A percentile compares a stretch with the other conserved stretches of the same genome.
phyloP scores from a whole-genome alignment of 2,329 filamentous ascomycete species.

The Xylaria hypoxylon region DNA sequence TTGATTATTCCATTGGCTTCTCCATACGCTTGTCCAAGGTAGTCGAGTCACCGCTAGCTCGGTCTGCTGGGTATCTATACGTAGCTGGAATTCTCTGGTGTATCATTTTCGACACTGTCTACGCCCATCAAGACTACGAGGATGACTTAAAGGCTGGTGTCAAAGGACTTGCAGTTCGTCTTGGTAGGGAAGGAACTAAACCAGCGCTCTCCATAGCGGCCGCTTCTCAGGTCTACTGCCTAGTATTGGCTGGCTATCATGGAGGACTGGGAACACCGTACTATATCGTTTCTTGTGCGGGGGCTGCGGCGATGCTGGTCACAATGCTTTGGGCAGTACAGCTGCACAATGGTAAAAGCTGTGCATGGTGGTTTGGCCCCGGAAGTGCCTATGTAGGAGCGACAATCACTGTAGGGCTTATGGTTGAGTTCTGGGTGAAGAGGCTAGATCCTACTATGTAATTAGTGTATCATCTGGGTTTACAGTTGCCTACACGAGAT shows the following conservation, averaged over 20 bases:
- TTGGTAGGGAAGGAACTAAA: conserved; percentile 26
- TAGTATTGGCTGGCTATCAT: conserved; percentile 12
- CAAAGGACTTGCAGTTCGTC: conserved; percentile 61
- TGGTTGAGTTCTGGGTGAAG: too few relatives aligned
- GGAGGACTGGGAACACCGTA: conserved; percentile 12
- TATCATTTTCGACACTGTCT: conserved; percentile 31
- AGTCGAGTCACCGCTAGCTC: neutral
- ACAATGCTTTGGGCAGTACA: conserved; percentile 24
- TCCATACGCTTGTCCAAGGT: neutral
- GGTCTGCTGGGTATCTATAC: conserved; percentile 15
- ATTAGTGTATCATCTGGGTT: too few relatives aligned
- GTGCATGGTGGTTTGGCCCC: too few relatives aligned
- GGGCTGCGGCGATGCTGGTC: neutral
- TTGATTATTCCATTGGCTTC: neutral
- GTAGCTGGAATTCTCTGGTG: conserved; percentile 21
- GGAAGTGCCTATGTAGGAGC: too few relatives aligned
- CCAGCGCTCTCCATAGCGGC: neutral
- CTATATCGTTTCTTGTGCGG: conserved; percentile 23
- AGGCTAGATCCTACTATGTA: too few relatives aligned
- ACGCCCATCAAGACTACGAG: conserved; percentile 58
- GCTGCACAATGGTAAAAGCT: neutral
- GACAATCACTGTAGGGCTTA: too few relatives aligned
- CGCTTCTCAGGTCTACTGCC: conserved; percentile 8
- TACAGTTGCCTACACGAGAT: too few relatives aligned
- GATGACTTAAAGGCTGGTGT: conserved; percentile 58